Base-by-base conservation (phyloP, 2,329 filamentous ascomycete genomes). In the Huntiella savannae region DNA sequence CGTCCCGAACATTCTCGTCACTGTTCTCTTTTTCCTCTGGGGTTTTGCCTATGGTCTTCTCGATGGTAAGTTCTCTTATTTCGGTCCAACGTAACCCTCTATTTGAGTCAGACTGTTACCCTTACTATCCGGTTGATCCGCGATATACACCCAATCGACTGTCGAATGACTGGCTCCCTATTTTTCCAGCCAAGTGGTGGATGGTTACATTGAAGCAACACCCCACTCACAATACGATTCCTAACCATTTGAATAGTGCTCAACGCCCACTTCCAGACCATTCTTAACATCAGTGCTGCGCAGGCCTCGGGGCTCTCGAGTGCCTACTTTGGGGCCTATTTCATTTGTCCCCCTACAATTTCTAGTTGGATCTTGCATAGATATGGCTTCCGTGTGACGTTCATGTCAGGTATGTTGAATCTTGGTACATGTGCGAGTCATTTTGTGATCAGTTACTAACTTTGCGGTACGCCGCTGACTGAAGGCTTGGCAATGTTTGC, bases 341-440 rank as follows among this genome's bases (percentile, higher is more conserved):
- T 60, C 45, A 53, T 66, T 19, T 61, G 53, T 22, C 55, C 56
- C n/a, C 54, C 63, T 4, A 57, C 61, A 13, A 55, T 64, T 46
- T 62, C 60, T 2, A 60, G 59, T 47, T 71, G 64, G 62, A 65
- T 82, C 54, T 67, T 82, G 10, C 72, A 77, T 32, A 68, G 69
- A 51, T 79, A 68, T 53, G 77, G 78, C 12, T 82, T 79, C 59
- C 70, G 75, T 45, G 70, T 70, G 48, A 77, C 77, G 33, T 82
- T 82, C 58, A 80, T 82, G 55, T 69, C 71, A 53, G 75, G 46
- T 47, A 33, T 8, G 34, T 8, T 39, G 22, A 28, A 32, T 28
- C 22, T 28, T 28, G 22, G 22, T 28, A 28, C 22, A 28, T 28
- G 22, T 28, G 22, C 15, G 15, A 44, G 15, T 17, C 22, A 5